Evolutionary conservation across 2,329 filamentous ascomycete species (phyloP), one percentile per base, ranked within the genome.

Genomic region (Nigrospora osmanthi): DNA sequence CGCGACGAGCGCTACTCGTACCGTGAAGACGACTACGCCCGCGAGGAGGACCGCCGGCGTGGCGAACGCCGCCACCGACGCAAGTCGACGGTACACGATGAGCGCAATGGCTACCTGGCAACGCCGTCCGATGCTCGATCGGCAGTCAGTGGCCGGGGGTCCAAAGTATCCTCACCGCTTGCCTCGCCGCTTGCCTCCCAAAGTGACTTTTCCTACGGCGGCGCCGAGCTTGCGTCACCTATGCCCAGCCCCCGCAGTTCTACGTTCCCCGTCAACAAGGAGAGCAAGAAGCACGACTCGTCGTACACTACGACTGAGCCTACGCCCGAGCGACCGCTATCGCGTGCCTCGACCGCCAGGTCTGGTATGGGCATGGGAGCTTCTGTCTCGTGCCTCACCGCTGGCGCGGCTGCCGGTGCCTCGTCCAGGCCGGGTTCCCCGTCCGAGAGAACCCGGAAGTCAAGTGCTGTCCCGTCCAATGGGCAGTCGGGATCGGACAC

Each of bases 291-390:
- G 38, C 40, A 19, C 15, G 42, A 45, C 4, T 15, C 16, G 7
- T 28, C 33, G 35, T 42, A 44, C 28, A 14, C 54, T 23, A 49
- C 50, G 23, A 49, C 46, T 30, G 53, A 56, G 4, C 53, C 53
- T 19, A 52, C 52, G n/a, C 42, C 42, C 19, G 51, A 52, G 33
- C 49, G 48, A 32, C 45, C 53, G 6, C 23, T 52, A 5, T 52
- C 58, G 38, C 57, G 57, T 15, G 47, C 54, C 6, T 57, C 60
- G 2, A 59, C 57, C 6, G 50, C 51, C 9, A 57, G 50, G 40
- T 52, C 52, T 13, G 38, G 48, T 14, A 37, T 52, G 10, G 54
- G 44, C 35, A 30, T 44, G 3, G 39, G 49, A 15, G 46, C 46
- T 38, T 49, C 51, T 14, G 23, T 28, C 7, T 7, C 23, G 23